phyloP scores from a whole-genome alignment of 2,329 filamentous ascomycete species.

The Diaporthe batatas region DNA sequence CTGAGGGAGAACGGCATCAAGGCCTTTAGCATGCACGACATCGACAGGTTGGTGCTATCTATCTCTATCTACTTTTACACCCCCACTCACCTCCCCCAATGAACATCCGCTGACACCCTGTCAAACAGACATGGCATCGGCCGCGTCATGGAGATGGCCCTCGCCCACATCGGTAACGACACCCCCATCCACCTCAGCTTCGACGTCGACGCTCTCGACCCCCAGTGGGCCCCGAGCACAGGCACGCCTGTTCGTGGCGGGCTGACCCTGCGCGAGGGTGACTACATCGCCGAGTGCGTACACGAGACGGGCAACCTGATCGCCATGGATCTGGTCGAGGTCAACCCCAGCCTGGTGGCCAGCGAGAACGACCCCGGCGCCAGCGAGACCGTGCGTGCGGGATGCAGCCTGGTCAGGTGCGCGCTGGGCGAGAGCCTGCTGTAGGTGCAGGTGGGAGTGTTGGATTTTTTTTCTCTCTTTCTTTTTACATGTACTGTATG shows the following conservation, averaged over 20 bases:
- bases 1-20: constrained; percentile 90
- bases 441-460: constrained; percentile 54
- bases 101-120: neutral
- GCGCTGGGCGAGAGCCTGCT: constrained; percentile 92
- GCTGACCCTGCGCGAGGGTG: constrained; percentile 92
- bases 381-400: constrained; percentile 88
- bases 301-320: constrained; percentile 84
- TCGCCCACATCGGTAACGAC: constrained; percentile 93
- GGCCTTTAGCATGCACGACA: constrained; percentile 98
- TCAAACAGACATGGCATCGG: constrained; percentile 85
- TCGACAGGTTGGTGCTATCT: constrained; percentile 76
- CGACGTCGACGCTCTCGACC: constrained; percentile 96
- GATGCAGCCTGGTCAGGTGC: constrained; percentile 91
- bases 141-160: constrained; percentile 96
- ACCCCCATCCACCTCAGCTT: constrained; percentile 98
- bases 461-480: no score
- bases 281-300: constrained; percentile 93
- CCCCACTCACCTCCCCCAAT: neutral
- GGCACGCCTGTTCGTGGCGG: constrained; percentile 95
- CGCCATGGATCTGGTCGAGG: constrained; percentile 86
- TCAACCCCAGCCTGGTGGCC: constrained; percentile 78
- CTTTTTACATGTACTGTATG: neutral
- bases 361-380: constrained; percentile 73
- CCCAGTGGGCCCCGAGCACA: constrained; percentile 95
- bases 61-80: neutral